These are phyloP conservation scores for Anethum foeniculum DNA, from an alignment of 140 eudicot genomes.

Conservation along the genomic window DNA sequence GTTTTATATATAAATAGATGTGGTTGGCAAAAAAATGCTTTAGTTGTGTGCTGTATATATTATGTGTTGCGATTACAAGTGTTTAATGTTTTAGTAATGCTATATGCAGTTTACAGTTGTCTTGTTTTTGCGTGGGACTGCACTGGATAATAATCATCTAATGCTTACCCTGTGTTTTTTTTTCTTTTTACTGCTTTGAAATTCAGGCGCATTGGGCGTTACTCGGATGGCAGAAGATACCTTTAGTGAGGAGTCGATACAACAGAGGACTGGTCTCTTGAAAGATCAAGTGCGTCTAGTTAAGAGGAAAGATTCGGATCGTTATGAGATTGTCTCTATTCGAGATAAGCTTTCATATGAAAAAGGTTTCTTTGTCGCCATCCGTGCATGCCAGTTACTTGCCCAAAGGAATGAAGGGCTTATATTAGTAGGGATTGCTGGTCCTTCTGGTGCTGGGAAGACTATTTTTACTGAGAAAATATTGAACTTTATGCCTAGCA, in stretches of 20 bases:
- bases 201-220: slow-evolving; percentile 17
- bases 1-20: not conserved
- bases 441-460: slow-evolving; percentile 99
- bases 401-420: slow-evolving; percentile 87
- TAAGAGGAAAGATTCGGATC: slow-evolving; percentile 59
- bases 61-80: not conserved
- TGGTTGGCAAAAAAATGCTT: not conserved
- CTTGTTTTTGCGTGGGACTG: not conserved
- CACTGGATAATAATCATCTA: not conserved
- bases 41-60: not conserved
- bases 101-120: not conserved
- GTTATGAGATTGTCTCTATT: slow-evolving; percentile 66
- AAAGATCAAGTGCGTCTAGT: slow-evolving; percentile 81
- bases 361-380: slow-evolving; percentile 82
- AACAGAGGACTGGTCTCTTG: slow-evolving; percentile 55
- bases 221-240: slow-evolving; percentile 48
- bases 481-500: slow-evolving; percentile 79
- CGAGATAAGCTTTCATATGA: slow-evolving; percentile 71
- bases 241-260: slow-evolving; percentile 31
- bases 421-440: slow-evolving; percentile 75
- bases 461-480: slow-evolving; percentile 83
- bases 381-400: slow-evolving; percentile 89
- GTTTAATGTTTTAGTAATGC: not conserved
- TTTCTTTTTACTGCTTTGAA: not conserved
- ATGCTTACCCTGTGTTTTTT: not conserved